Percentiles rank a stretch among this genome's conserved stretches.
Conservation (phyloP, 2,329 filamentous ascomycete species). For the Aspergillus brasiliensis region DNA sequence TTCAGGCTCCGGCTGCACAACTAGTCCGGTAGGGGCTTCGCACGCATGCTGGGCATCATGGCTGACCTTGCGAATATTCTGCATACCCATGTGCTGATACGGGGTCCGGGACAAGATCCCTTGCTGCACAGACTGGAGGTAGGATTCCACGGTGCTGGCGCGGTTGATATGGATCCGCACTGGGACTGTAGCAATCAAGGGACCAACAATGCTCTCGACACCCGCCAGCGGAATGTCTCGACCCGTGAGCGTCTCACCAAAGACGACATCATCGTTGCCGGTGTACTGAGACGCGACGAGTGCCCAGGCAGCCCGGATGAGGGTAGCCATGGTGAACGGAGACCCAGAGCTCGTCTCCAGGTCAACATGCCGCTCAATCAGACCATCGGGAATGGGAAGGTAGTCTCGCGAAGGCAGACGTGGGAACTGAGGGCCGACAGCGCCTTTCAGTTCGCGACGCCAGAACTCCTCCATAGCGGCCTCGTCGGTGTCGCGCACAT, state of each 20-base stretch:
- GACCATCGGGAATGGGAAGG: conserved; percentile 46
- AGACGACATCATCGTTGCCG: conserved; percentile 49
- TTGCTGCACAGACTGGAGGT: conserved; percentile 35
- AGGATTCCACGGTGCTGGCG: conserved; percentile 28
- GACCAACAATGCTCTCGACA: conserved; percentile 53
- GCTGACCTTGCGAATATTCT: conserved; percentile 50
- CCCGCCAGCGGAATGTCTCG: conserved; percentile 49
- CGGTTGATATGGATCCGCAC: conserved; percentile 45
- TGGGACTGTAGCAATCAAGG: conserved; percentile 53
- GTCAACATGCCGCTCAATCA: conserved; percentile 47
- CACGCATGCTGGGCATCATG: conserved; percentile 42
- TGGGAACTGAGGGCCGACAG: conserved; percentile 54
- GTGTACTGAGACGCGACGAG: conserved; percentile 50
- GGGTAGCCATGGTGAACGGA: conserved; percentile 49
- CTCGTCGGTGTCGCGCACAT: conserved; percentile 48
- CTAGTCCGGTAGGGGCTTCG: conserved; percentile 38
- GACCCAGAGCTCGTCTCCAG: conserved; percentile 27
- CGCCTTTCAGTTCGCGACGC: conserved; percentile 48
- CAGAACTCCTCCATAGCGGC: conserved; percentile 50
- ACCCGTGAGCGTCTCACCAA: conserved; percentile 54
- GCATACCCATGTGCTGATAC: conserved; percentile 54
- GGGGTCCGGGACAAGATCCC: conserved; percentile 42
- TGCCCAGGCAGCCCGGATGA: conserved; percentile 54
- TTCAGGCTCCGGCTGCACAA: conserved; percentile 44
- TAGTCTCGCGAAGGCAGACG: conserved; percentile 51